Conservation (phyloP, 768 basidiomycete genomes). For the Amanita fuliginea region DNA sequence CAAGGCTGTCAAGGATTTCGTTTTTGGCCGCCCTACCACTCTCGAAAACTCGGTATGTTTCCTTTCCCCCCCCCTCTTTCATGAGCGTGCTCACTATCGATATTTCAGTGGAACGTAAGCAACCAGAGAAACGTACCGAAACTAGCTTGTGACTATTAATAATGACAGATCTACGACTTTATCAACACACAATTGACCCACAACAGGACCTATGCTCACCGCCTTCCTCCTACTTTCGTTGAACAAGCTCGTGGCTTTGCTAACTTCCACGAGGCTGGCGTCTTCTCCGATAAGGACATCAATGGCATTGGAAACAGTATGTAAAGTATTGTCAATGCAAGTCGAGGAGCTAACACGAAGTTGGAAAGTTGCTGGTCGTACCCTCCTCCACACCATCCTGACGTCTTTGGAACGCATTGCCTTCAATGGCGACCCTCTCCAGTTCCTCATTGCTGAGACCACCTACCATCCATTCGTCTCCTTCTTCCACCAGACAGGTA, state of each 20-base stretch:
- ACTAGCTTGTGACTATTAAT: conserved; percentile 7
- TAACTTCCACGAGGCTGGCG: conserved; percentile 66
- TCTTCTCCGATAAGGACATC: conserved; percentile 57
- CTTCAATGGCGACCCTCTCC: conserved; percentile 69
- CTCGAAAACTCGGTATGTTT: conserved; percentile 58
- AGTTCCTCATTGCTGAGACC: conserved; percentile 67
- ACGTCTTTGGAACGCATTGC: conserved; percentile 66
- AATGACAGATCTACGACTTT: conserved; percentile 59
- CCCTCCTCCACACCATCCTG: conserved; percentile 63
- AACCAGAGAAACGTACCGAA: not conserved
- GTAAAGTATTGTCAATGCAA: conserved; percentile 16
- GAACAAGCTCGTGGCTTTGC: conserved; percentile 69
- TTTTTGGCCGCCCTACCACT: conserved; percentile 55
- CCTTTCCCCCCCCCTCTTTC: not conserved
- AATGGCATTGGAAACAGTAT: conserved; percentile 69
- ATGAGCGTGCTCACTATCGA: conserved; percentile 9
- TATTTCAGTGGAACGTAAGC: conserved; percentile 65
- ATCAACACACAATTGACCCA: conserved; percentile 66
- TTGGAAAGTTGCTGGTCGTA: conserved; percentile 66
- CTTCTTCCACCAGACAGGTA: conserved; percentile 69
- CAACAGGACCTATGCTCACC: conserved; percentile 73
- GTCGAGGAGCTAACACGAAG: not conserved
- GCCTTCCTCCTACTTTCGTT: conserved; percentile 68
- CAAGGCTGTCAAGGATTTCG: conserved; percentile 52
- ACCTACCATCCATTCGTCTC: conserved; percentile 91